Conservation (phyloP, 1,284 basidiomycete species). For the Albatrellus sp. region DNA sequence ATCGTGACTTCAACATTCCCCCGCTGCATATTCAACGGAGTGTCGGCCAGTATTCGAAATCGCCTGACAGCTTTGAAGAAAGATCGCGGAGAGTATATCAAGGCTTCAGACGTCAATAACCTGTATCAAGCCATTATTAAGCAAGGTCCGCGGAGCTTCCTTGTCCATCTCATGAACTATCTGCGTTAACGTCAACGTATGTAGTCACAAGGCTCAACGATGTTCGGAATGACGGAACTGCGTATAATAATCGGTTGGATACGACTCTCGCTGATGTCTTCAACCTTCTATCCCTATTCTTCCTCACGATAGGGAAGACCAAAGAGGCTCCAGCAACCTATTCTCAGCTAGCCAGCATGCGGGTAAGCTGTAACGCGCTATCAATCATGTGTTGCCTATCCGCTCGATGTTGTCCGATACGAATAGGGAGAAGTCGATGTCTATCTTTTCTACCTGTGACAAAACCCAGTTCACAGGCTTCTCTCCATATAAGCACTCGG, state of each 20-base stretch:
- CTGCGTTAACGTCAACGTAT: not conserved
- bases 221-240: slow-evolving; percentile 69
- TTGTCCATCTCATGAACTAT: slow-evolving; percentile 1
- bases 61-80: slow-evolving; percentile 81
- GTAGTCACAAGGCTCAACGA: slow-evolving; percentile 87
- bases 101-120: slow-evolving; percentile 84
- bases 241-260: slow-evolving; percentile 82
- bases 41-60: slow-evolving; percentile 71
- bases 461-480: too few species aligned
- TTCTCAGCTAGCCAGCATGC: slow-evolving; percentile 87
- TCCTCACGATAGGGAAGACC: slow-evolving; percentile 88
- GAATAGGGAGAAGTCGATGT: slow-evolving; percentile 2
- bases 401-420: slow-evolving; percentile 3
- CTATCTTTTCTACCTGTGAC: not conserved
- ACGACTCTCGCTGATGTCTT: slow-evolving; percentile 91
- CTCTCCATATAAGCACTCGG: not conserved
- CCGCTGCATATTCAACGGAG: slow-evolving; percentile 9
- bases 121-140: slow-evolving; percentile 93
- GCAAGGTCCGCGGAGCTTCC: slow-evolving; percentile 52
- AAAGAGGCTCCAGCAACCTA: slow-evolving; percentile 88
- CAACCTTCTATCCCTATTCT: slow-evolving; percentile 83
- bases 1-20: slow-evolving; percentile 1
- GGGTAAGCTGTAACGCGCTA: slow-evolving; percentile 43
- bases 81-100: slow-evolving; percentile 81
- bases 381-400: not conserved